These are phyloP conservation scores for Sugiyamaella mastotermitis DNA, from an alignment of 805 yeast species.

Conservation along the genomic window DNA sequence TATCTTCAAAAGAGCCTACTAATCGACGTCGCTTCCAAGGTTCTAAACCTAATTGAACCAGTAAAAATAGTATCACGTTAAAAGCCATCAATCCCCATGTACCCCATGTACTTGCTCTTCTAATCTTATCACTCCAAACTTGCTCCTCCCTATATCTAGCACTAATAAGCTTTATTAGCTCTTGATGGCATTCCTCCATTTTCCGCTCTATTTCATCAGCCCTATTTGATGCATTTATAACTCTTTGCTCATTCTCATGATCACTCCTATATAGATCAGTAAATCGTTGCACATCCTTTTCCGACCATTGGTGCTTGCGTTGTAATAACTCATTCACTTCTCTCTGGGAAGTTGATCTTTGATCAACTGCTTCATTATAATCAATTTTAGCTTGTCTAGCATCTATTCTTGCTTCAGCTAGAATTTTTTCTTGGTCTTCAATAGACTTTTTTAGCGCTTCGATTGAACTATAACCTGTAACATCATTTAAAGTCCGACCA, in stretches of 20 bases:
- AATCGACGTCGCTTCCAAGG: conserved; percentile 87
- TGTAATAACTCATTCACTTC: conserved; percentile 84
- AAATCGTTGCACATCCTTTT: conserved; percentile 74
- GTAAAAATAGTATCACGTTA: conserved; percentile 67
- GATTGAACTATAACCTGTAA: conserved; percentile 84
- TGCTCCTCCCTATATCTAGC: conserved; percentile 95
- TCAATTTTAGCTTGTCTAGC: conserved; percentile 44
- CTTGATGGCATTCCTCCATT: conserved; percentile 66
- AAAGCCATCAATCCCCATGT: conserved; percentile 86
- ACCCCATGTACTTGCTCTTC: conserved; percentile 95
- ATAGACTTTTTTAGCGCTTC: conserved; percentile 64
- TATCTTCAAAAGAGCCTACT: conserved; percentile 77
- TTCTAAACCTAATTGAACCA: conserved; percentile 83
- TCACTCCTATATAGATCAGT: conserved; percentile 77
- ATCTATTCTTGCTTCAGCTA: conserved; percentile 42
- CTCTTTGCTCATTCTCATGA: conserved; percentile 62
- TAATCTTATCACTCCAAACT: conserved; percentile 94
- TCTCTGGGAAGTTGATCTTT: conserved; percentile 65
- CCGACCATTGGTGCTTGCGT: conserved; percentile 75
- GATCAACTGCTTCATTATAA: conserved; percentile 56
- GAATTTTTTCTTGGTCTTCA: conserved; percentile 44
- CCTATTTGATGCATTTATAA: conserved; percentile 41
- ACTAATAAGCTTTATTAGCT: conserved; percentile 68
- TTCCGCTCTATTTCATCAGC: conserved; percentile 51
- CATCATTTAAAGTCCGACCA: conserved; percentile 67